Percentiles rank a stretch among this genome's conserved stretches.
phyloP scores from a whole-genome alignment of 371 early-diverging fungal genomes.

The Batkoa obscura region DNA sequence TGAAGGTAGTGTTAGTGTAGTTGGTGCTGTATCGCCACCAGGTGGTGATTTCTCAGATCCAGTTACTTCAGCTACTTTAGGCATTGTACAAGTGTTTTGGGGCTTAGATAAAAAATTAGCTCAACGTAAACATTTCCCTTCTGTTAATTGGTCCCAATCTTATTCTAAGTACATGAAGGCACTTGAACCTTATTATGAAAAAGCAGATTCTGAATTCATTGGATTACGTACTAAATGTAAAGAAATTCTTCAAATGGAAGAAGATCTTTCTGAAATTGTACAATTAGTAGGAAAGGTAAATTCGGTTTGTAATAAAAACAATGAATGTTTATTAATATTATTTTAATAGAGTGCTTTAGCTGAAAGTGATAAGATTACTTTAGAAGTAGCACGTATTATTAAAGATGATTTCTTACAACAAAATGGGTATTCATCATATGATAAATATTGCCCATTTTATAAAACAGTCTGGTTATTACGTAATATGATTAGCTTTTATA shows the following conservation, averaged over 20 bases:
- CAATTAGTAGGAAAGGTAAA: constrained; percentile 94
- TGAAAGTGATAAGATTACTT: constrained; percentile 97
- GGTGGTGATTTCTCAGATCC: constrained; percentile 99
- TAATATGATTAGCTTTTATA: constrained; percentile 96
- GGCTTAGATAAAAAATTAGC: constrained; percentile 99
- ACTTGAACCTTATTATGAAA: constrained; percentile 91
- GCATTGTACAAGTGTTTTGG: constrained; percentile 99
- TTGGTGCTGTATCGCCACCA: constrained; percentile 99
- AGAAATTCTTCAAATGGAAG: constrained; percentile 98
- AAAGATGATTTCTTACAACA: constrained; percentile 99
- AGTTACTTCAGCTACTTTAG: constrained; percentile 95
- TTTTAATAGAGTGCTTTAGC: constrained; percentile 47
- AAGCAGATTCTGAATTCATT: constrained; percentile 85
- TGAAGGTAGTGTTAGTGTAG: constrained; percentile 95
- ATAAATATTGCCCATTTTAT: constrained; percentile 99
- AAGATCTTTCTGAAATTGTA: constrained; percentile 98
- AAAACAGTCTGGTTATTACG: constrained; percentile 96
- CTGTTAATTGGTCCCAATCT: constrained; percentile 98
- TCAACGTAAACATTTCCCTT: constrained; percentile 99
- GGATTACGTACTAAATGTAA: constrained; percentile 81
- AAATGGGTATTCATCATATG: constrained; percentile 99
- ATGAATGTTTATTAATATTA: too few species aligned
- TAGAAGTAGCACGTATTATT: constrained; percentile 95
- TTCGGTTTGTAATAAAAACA: too few species aligned
- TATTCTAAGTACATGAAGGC: constrained; percentile 99